phyloP scores from a whole-genome alignment of 2,329 filamentous ascomycete genomes.

The Alternaria novae-zelandiae region DNA sequence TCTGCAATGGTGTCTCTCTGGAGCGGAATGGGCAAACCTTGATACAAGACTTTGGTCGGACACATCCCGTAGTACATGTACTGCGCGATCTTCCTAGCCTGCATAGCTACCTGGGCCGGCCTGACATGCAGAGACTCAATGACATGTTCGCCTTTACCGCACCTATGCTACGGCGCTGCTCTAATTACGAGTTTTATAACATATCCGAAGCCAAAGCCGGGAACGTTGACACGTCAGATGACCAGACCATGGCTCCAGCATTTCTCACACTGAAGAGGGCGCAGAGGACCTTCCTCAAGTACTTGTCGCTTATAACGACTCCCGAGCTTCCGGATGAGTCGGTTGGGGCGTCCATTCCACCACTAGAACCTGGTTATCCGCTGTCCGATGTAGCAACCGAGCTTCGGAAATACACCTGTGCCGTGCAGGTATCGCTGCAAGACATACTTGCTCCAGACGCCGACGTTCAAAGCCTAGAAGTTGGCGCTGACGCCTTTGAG shows the following conservation, averaged over 20 bases:
- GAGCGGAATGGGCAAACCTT: constrained; percentile 67
- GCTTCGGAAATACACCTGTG: constrained; percentile 69
- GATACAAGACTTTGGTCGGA: constrained; percentile 66
- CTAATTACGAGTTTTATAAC: constrained; percentile 80
- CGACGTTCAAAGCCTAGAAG: constrained; percentile 69
- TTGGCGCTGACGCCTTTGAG: constrained; percentile 72
- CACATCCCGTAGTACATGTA: constrained; percentile 74
- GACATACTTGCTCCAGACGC: constrained; percentile 61
- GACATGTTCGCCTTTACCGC: constrained; percentile 65
- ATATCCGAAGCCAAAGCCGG: constrained; percentile 61
- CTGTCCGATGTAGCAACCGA: constrained; percentile 67
- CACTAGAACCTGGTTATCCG: constrained; percentile 69
- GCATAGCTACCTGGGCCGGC: constrained; percentile 64
- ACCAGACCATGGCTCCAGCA: constrained; percentile 55
- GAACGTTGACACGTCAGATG: constrained; percentile 19
- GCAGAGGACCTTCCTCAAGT: constrained; percentile 73
- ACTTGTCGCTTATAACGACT: constrained; percentile 67
- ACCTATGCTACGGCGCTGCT: constrained; percentile 68
- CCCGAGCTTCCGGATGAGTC: constrained; percentile 50
- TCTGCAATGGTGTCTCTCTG: constrained; percentile 73
- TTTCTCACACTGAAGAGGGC: constrained; percentile 72
- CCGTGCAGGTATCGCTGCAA: constrained; percentile 66
- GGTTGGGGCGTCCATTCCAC: constrained; percentile 50
- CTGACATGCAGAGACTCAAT: constrained; percentile 62
- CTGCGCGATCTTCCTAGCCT: constrained; percentile 70